A percentile compares a stretch with the other conserved stretches of the same genome.
Evolutionary conservation across 1,139 yeast species (phyloP).

Genomic region (Ogataea hybrid): DNA sequence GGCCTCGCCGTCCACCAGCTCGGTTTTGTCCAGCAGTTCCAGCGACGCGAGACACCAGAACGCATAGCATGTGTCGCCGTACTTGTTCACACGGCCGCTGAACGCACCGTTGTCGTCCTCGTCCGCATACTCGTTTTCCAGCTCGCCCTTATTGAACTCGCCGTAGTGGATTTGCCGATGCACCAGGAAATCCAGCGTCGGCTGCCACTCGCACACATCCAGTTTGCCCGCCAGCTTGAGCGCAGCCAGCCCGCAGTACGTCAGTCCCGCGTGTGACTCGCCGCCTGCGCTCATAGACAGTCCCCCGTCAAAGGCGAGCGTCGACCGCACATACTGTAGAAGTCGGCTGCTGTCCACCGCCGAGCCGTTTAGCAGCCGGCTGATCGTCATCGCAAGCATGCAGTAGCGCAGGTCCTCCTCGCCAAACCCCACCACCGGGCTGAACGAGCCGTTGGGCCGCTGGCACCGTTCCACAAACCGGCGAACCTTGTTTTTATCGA

Average conservation of each 20-base stretch:
- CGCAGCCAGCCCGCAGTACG: constrained; percentile 80
- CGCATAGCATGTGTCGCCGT: constrained; percentile 86
- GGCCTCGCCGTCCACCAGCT: constrained; percentile 38
- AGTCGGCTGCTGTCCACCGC: constrained; percentile 47
- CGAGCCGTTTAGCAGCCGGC: constrained; percentile 48
- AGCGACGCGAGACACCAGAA: constrained; percentile 83
- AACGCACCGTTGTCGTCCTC: constrained; percentile 68
- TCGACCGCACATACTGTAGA: constrained; percentile 39
- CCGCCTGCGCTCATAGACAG: constrained; percentile 45
- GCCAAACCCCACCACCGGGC: constrained; percentile 55
- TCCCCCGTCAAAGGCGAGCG: constrained; percentile 67
- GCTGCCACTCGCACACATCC: constrained; percentile 33
- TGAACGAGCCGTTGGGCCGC: constrained; percentile 51
- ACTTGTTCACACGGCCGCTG: constrained; percentile 85
- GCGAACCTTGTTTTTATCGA: constrained; percentile 49
- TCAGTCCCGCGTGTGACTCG: constrained; percentile 87
- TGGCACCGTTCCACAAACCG: constrained; percentile 55
- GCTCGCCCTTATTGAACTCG: constrained; percentile 25
- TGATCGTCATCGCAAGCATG: constrained; percentile 69
- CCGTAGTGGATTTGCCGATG: constrained; percentile 56
- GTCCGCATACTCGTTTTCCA: constrained; percentile 38
- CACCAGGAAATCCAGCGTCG: constrained; percentile 56
- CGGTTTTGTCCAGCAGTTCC: constrained; percentile 36
- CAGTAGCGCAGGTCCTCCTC: constrained; percentile 73
- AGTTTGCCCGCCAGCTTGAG: constrained; percentile 44